These are phyloP conservation scores for Venturia effusa DNA, from an alignment of 2,329 filamentous ascomycete species.

Conservation along the genomic window DNA sequence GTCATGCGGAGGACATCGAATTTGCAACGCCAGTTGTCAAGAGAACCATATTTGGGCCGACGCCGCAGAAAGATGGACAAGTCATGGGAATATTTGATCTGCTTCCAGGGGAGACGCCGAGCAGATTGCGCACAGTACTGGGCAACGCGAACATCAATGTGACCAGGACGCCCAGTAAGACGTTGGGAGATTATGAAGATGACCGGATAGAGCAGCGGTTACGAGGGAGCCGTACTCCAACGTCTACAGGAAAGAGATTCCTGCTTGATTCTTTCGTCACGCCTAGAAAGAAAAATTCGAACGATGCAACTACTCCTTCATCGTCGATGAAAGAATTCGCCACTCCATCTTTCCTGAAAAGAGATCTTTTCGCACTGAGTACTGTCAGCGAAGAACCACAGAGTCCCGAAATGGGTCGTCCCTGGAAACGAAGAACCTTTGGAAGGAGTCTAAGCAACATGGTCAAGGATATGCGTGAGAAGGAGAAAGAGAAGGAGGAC, in stretches of 20 bases:
- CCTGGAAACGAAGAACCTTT: slow-evolving; percentile 37
- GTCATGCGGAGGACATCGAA: slow-evolving; percentile 45
- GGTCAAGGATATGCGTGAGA: slow-evolving; percentile 56
- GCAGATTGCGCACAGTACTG: slow-evolving; percentile 22
- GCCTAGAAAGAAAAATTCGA: slow-evolving; percentile 40
- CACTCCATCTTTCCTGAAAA: slow-evolving; percentile 60
- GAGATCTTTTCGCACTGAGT: slow-evolving; percentile 38
- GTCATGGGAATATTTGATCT: slow-evolving; percentile 70
- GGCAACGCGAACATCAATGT: slow-evolving; percentile 23
- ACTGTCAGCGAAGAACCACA: slow-evolving; percentile 24
- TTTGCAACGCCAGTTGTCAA: slow-evolving; percentile 29
- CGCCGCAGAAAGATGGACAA: slow-evolving; percentile 67
- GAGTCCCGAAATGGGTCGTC: slow-evolving; percentile 19
- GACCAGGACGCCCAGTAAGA: slow-evolving; percentile 29
- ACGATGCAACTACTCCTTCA: slow-evolving; percentile 25
- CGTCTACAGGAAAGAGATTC: slow-evolving; percentile 48
- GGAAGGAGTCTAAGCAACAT: slow-evolving; percentile 63
- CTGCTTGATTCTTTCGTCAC: slow-evolving; percentile 55
- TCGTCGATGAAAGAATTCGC: slow-evolving; percentile 37
- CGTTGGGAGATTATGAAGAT: slow-evolving; percentile 15
- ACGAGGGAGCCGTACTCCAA: slow-evolving; percentile 32
- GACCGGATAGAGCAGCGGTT: slow-evolving; percentile 18
- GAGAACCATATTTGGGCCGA: slow-evolving; percentile 56
- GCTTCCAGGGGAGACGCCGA: slow-evolving; percentile 43
- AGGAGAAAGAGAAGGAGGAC: slow-evolving; percentile 54